These are phyloP conservation scores for Verticillium longisporum DNA, from an alignment of 2,329 filamentous ascomycete species.

Conservation along the genomic window DNA sequence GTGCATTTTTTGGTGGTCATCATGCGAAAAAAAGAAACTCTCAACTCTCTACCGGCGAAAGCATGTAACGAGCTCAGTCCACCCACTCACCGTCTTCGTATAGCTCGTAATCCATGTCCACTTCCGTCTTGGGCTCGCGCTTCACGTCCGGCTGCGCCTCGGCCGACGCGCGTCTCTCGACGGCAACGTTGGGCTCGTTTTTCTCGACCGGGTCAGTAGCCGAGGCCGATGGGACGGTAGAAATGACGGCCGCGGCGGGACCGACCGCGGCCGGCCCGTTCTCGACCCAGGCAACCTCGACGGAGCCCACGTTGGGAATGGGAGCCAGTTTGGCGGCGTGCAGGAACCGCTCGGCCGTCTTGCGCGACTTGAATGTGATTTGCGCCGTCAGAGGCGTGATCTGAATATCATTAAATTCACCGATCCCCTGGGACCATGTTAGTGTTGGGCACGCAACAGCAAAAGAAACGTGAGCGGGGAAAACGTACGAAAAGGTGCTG, in stretches of 20 bases:
- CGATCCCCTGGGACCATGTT: slow-evolving; percentile 40
- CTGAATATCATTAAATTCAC: slow-evolving; percentile 55
- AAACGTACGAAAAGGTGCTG: slow-evolving; percentile 62
- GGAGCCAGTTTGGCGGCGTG: slow-evolving; percentile 39
- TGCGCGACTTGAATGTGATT: slow-evolving; percentile 60
- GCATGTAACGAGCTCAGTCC: not conserved
- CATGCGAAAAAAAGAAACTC: too few species aligned
- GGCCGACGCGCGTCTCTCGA: slow-evolving; percentile 1
- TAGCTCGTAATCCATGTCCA: slow-evolving; percentile 47
- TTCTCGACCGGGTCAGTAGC: not conserved
- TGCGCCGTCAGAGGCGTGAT: slow-evolving; percentile 38
- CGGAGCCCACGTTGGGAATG: slow-evolving; percentile 44
- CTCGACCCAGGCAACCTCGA: slow-evolving; percentile 60
- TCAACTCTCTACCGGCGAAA: too few species aligned
- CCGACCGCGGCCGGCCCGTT: slow-evolving; percentile 21
- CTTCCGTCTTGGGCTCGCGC: slow-evolving; percentile 12
- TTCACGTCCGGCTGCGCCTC: slow-evolving; percentile 8
- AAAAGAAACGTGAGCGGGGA: not conserved
- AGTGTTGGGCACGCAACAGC: not conserved
- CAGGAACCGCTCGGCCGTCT: slow-evolving; percentile 65
- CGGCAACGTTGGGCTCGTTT: slow-evolving; percentile 1
- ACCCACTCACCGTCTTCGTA: slow-evolving; percentile 44
- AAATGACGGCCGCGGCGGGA: slow-evolving; percentile 6
- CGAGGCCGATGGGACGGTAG: not conserved
- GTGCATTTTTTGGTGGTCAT: not conserved